A percentile compares a stretch with the other conserved stretches of the same genome.
Conservation (phyloP, 805 yeast species). For the Kodamaea leandrae region DNA sequence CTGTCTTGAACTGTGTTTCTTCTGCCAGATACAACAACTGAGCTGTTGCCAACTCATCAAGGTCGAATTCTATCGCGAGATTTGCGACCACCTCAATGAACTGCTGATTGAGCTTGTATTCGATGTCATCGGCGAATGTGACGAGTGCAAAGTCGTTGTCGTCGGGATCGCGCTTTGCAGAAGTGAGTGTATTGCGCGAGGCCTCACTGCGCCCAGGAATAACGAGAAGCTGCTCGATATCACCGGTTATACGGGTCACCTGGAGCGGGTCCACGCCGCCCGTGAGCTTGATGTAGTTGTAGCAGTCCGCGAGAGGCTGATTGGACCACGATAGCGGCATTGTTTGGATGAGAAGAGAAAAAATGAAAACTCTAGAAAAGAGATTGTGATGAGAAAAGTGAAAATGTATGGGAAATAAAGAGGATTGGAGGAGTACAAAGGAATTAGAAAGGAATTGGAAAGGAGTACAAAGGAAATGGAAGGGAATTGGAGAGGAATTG, state of each 20-base stretch:
- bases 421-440: too few species aligned
- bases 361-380: neutral
- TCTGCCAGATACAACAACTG: slow-evolving; percentile 57
- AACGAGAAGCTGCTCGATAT: slow-evolving; percentile 42
- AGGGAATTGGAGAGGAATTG: too few species aligned
- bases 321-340: slow-evolving; percentile 24
- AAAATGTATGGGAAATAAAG: neutral
- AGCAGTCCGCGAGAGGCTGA: slow-evolving; percentile 16
- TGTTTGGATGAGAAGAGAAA: neutral
- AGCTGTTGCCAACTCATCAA: slow-evolving; percentile 77
- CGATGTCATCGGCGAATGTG: slow-evolving; percentile 55
- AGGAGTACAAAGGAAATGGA: too few species aligned
- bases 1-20: slow-evolving; percentile 38
- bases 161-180: slow-evolving; percentile 16
- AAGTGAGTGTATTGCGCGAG: slow-evolving; percentile 47
- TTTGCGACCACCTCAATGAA: slow-evolving; percentile 63
- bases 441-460: too few species aligned
- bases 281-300: slow-evolving; percentile 38
- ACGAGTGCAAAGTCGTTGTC: slow-evolving; percentile 18
- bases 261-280: slow-evolving; percentile 22
- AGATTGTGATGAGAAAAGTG: too few species aligned
- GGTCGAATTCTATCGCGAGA: slow-evolving; percentile 45
- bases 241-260: slow-evolving; percentile 38
- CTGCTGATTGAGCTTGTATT: slow-evolving; percentile 60
- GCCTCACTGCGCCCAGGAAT: slow-evolving; percentile 44